Evolutionary conservation across 768 basidiomycete species (phyloP).

Genomic region (Calvatia gigantea): DNA sequence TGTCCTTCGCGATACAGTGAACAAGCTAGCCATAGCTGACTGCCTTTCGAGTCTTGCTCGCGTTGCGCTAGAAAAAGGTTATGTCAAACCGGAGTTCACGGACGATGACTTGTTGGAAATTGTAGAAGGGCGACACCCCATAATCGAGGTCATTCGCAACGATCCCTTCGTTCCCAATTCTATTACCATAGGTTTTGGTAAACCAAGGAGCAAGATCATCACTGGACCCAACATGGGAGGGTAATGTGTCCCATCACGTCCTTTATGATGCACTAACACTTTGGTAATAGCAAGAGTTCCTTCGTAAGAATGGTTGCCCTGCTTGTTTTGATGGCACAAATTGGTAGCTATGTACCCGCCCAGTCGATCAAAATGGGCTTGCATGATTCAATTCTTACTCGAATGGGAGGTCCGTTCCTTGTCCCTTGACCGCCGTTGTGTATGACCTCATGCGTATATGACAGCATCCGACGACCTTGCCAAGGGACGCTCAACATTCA

Average conservation of each 20-base stretch:
- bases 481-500: slow-evolving; percentile 88
- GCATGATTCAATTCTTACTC: slow-evolving; percentile 79
- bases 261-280: background rate
- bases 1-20: slow-evolving; percentile 68
- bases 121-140: slow-evolving; percentile 85
- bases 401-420: slow-evolving; percentile 74
- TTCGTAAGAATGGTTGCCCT: slow-evolving; percentile 77
- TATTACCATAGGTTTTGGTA: slow-evolving; percentile 55
- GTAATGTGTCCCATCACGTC: slow-evolving; percentile 24
- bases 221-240: slow-evolving; percentile 88
- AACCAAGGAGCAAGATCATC: slow-evolving; percentile 61
- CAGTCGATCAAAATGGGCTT: slow-evolving; percentile 68
- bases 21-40: slow-evolving; percentile 81
- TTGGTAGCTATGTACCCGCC: slow-evolving; percentile 94
- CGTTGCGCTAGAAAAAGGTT: slow-evolving; percentile 73
- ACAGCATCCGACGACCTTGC: slow-evolving; percentile 85
- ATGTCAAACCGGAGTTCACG: slow-evolving; percentile 74
- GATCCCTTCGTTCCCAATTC: slow-evolving; percentile 89
- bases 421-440: background rate
- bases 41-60: slow-evolving; percentile 83
- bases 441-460: slow-evolving; percentile 2
- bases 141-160: slow-evolving; percentile 75
- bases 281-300: slow-evolving; percentile 66
- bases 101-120: slow-evolving; percentile 70
- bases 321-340: slow-evolving; percentile 80